Conservation (phyloP, 1,139 yeast genomes). For the Candida albicans region DNA sequence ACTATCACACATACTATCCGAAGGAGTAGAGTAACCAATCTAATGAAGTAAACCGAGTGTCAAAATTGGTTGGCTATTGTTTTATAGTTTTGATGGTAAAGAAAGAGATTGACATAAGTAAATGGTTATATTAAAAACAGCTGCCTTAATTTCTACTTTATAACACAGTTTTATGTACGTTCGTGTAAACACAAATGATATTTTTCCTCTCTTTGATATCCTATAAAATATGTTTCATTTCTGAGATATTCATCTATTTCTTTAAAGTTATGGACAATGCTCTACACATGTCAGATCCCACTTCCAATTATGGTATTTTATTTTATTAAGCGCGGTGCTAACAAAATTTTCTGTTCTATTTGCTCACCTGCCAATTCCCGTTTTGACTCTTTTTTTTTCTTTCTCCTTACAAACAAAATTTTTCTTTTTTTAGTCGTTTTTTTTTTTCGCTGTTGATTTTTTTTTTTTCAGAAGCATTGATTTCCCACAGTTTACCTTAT, state of each 20-base stretch:
- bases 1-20: too few species aligned
- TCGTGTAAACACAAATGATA: too few species aligned
- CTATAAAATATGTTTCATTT: too few species aligned
- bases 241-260: too few species aligned
- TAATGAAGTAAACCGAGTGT: too few species aligned
- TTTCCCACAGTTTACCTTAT: neutral
- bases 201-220: too few species aligned
- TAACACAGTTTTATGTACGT: too few species aligned
- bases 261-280: too few species aligned
- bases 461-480: neutral
- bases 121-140: too few species aligned
- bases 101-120: neutral
- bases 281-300: neutral
- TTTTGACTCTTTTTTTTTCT: neutral
- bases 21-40: too few species aligned
- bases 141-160: too few species aligned
- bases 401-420: constrained; percentile 3
- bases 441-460: too few species aligned
- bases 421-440: neutral
- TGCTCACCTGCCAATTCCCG: neutral
- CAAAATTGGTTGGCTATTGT: neutral
- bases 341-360: neutral
- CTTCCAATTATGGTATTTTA: neutral
- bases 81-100: neutral
- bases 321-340: neutral